Percentiles rank a stretch among this genome's conserved stretches.
These are phyloP conservation scores for Bjerkandera adusta DNA, from an alignment of 1,284 basidiomycete genomes.

Conservation along the genomic window DNA sequence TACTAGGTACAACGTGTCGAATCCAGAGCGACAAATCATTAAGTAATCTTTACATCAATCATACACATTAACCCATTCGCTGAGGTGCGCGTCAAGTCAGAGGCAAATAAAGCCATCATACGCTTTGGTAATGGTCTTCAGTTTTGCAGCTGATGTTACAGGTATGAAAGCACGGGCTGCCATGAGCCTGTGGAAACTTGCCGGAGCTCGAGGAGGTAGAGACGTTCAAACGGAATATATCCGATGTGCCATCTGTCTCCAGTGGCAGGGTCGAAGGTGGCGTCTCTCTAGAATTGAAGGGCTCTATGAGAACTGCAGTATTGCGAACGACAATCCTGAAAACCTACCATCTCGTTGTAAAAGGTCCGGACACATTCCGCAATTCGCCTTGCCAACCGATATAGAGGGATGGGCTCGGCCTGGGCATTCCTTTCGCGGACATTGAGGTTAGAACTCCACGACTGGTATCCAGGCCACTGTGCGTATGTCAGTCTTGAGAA, in stretches of 20 bases:
- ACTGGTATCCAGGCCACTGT: conserved; percentile 8
- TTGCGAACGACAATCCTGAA: neutral
- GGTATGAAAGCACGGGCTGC: conserved; percentile 10
- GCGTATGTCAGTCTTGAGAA: neutral
- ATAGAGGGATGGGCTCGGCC: conserved; percentile 1
- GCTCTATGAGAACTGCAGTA: neutral
- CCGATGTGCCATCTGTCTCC: neutral
- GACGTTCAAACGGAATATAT: conserved; percentile 1
- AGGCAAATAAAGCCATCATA: no score
- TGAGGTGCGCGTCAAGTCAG: no score
- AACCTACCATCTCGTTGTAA: no score
- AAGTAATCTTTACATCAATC: no score
- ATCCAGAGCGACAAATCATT: no score
- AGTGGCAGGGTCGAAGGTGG: neutral
- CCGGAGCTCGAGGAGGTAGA: conserved; percentile 4
- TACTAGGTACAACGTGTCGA: no score
- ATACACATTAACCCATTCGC: no score
- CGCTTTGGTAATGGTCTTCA: no score
- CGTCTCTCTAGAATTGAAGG: neutral
- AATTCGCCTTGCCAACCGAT: conserved; percentile 2
- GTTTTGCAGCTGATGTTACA: no score
- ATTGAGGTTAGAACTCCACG: conserved; percentile 8
- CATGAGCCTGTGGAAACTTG: conserved; percentile 6
- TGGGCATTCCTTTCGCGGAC: neutral
- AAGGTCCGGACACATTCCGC: conserved; percentile 2